phyloP scores from a whole-genome alignment of 371 early-diverging fungal species.

The Polyrhizophydium stewartii region DNA sequence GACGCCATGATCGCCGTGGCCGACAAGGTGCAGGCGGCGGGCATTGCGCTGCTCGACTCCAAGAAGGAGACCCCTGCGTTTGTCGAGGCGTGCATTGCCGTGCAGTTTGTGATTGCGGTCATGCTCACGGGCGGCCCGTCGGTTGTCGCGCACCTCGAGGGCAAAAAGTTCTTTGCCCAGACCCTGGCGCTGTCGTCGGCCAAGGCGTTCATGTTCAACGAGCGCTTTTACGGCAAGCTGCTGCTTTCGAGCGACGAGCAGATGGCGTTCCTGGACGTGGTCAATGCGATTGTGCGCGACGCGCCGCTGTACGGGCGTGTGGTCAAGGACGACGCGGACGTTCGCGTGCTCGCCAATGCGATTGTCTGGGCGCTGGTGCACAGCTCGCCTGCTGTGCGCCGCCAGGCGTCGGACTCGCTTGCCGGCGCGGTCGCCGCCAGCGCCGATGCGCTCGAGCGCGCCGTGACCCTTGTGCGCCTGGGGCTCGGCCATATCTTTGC shows the following conservation, averaged over 20 bases:
- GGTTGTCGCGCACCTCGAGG: constrained; percentile 7
- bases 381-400: constrained; percentile 1
- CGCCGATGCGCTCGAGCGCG: background rate
- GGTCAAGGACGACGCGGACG: constrained; percentile 36
- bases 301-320: constrained; percentile 53
- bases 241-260: constrained; percentile 59
- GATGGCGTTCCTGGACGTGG: constrained; percentile 13
- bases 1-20: constrained; percentile 27
- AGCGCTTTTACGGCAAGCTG: constrained; percentile 77
- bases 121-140: background rate
- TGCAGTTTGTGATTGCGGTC: background rate
- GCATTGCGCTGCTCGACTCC: constrained; percentile 32
- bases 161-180: constrained; percentile 17
- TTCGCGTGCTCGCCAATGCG: constrained; percentile 26
- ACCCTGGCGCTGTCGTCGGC: constrained; percentile 24
- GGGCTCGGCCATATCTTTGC: constrained; percentile 13
- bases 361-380: constrained; percentile 30
- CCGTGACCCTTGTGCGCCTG: constrained; percentile 8
- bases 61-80: constrained; percentile 38
- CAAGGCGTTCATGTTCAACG: constrained; percentile 75
- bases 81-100: constrained; percentile 35
- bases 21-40: constrained; percentile 35
- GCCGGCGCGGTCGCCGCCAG: constrained; percentile 32
- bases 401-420: background rate
- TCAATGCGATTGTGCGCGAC: constrained; percentile 17